Conservation (phyloP, 345 rosid species). For the Gossypium australe region DNA sequence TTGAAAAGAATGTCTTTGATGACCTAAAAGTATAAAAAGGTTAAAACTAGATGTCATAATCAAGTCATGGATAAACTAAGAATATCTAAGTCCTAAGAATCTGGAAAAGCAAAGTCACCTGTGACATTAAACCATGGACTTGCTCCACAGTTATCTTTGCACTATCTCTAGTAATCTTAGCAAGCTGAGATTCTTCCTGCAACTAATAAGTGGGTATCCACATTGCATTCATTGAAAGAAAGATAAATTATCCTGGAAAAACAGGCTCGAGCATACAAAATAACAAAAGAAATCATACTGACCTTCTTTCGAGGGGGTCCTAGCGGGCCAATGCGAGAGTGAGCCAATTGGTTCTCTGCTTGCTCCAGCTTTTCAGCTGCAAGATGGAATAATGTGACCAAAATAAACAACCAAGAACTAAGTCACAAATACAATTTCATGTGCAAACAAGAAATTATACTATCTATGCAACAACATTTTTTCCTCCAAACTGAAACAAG, state of each 20-base stretch:
- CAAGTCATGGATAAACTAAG: not conserved
- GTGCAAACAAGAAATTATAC: conserved; percentile 5
- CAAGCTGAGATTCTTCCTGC: conserved; percentile 95
- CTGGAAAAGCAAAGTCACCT: conserved; percentile 41
- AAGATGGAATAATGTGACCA: conserved; percentile 15
- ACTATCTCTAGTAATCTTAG: conserved; percentile 97
- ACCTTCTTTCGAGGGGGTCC: conserved; percentile 82
- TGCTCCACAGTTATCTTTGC: conserved; percentile 97
- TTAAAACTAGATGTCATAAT: not conserved
- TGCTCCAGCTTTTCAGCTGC: conserved; percentile 99
- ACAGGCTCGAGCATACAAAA: not conserved
- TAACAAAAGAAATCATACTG: conserved; percentile 16
- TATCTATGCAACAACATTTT: not conserved
- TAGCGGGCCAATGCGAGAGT: conserved; percentile 69
- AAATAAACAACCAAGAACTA: conserved; percentile 13
- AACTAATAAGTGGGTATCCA: conserved; percentile 11
- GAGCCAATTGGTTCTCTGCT: conserved; percentile 88
- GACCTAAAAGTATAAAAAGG: conserved; percentile 39
- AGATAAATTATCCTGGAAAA: not conserved
- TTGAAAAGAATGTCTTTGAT: conserved; percentile 96
- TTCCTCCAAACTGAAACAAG: not conserved
- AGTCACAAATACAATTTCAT: not conserved
- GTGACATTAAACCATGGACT: conserved; percentile 98
- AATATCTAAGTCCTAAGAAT: conserved; percentile 5
- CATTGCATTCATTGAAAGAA: not conserved